A percentile compares a stretch with the other conserved stretches of the same genome.
Conservation (phyloP, 2,329 filamentous ascomycete species). For the Paradendryphiella salina region DNA sequence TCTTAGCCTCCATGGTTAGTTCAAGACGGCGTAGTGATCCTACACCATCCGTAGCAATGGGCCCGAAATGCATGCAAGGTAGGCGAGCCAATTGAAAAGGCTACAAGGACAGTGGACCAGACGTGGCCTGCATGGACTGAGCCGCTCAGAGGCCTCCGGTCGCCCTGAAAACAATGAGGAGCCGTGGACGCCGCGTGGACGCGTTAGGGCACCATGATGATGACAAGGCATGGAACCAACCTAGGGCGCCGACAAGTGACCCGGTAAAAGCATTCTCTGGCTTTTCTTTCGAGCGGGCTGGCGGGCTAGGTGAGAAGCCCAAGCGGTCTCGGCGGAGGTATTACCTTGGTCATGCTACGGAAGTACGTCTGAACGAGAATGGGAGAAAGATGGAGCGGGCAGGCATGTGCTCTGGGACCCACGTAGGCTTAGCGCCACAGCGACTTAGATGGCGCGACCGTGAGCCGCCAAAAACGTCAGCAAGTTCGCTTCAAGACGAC, state of each 20-base stretch:
- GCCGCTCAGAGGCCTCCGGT: constrained; percentile 13
- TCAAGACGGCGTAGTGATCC: constrained; percentile 27
- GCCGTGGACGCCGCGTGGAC: constrained; percentile 36
- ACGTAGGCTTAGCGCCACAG: constrained; percentile 26
- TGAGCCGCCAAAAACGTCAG: constrained; percentile 13
- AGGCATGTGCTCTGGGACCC: constrained; percentile 18
- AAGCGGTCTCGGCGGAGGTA: constrained; percentile 8
- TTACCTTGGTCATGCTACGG: constrained; percentile 15
- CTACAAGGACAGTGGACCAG: constrained; percentile 7
- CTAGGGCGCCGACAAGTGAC: constrained; percentile 7
- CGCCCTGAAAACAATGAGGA: constrained; percentile 17
- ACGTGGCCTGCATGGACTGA: constrained; percentile 21
- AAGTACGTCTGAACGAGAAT: constrained; percentile 12
- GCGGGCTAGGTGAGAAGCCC: neutral
- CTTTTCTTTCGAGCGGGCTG: neutral
- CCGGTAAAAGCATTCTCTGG: constrained; percentile 17
- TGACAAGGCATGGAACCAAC: constrained; percentile 22
- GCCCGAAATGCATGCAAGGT: constrained; percentile 15
- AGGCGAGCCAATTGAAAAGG: constrained; percentile 17
- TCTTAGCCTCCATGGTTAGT: constrained; percentile 10
- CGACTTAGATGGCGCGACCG: constrained; percentile 11
- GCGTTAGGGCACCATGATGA: constrained; percentile 20
- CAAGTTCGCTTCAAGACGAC: constrained; percentile 16
- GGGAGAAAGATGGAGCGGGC: constrained; percentile 14
- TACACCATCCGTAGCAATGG: constrained; percentile 12